phyloP scores from a whole-genome alignment of 768 basidiomycete species.

The Pleurotus giganteus region DNA sequence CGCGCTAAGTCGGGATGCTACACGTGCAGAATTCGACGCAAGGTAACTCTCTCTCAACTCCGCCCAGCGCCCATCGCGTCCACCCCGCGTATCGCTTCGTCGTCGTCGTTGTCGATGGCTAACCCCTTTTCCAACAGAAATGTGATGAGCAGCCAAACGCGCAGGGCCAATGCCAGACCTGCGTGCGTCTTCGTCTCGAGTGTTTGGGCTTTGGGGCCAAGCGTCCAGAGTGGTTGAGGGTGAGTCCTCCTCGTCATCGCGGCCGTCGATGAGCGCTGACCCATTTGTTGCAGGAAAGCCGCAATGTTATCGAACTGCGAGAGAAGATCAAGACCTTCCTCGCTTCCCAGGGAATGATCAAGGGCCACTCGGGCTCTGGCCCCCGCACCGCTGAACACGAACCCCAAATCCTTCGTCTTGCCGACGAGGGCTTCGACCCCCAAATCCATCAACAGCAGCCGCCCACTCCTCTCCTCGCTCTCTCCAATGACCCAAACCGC shows the following conservation, averaged over 20 bases:
- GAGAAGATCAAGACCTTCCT: conserved; percentile 80
- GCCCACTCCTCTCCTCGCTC: conserved; percentile 26
- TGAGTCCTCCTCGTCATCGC: conserved; percentile 33
- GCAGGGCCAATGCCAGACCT: conserved; percentile 70
- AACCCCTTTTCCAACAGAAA: conserved; percentile 49
- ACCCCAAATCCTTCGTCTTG: conserved; percentile 52
- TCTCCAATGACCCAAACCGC: conserved; percentile 13
- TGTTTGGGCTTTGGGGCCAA: conserved; percentile 86
- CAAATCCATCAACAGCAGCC: conserved; percentile 28
- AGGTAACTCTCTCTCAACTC: conserved; percentile 44
- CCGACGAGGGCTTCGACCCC: conserved; percentile 37
- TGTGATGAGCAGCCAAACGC: conserved; percentile 73
- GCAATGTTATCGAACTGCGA: conserved; percentile 64
- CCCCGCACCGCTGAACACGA: conserved; percentile 57
- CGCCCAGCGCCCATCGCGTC: conserved; percentile 12
- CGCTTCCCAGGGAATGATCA: conserved; percentile 85
- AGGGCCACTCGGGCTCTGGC: conserved; percentile 76
- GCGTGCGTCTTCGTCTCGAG: conserved; percentile 75
- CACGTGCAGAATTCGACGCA: conserved; percentile 83
- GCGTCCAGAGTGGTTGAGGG: conserved; percentile 83
- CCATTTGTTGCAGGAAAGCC: conserved; percentile 51
- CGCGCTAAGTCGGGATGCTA: conserved; percentile 89
- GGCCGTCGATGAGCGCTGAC: neutral
- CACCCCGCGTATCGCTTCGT: conserved; percentile 10
- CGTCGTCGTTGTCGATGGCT: conserved; percentile 12